These are phyloP conservation scores for Pistacia integerrima DNA, from an alignment of 345 rosid species.

Conservation along the genomic window DNA sequence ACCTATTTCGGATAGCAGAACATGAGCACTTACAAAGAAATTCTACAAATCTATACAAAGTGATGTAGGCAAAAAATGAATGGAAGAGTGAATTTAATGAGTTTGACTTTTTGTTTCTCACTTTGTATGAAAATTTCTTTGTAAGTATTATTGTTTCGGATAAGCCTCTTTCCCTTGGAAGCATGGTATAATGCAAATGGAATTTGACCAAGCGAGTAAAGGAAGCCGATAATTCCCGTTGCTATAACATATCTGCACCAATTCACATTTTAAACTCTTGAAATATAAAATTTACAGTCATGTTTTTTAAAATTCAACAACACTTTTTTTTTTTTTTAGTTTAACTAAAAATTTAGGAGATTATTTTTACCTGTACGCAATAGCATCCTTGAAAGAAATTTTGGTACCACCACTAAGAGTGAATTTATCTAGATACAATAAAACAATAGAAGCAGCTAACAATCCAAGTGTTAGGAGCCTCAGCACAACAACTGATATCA, in stretches of 20 bases:
- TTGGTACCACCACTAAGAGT: background rate
- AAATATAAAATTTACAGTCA: background rate
- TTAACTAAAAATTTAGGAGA: background rate
- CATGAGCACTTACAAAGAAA: no score
- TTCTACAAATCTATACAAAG: no score
- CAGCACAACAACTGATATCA: background rate
- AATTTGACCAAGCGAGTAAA: constrained; percentile 16
- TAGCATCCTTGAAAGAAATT: background rate
- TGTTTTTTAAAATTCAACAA: background rate
- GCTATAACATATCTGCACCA: constrained; percentile 22
- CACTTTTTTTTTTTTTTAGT: no score
- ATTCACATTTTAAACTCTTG: background rate
- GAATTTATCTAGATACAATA: background rate
- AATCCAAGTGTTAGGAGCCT: background rate
- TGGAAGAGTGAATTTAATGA: no score
- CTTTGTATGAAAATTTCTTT: no score
- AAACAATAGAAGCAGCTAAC: constrained; percentile 3
- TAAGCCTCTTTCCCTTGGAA: constrained; percentile 17
- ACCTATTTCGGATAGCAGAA: background rate
- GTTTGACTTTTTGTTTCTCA: no score
- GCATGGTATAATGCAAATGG: constrained; percentile 23
- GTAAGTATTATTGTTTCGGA: no score
- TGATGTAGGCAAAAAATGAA: no score
- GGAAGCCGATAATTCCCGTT: constrained; percentile 8
- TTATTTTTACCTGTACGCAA: background rate